These are phyloP conservation scores for Chamaecyparis obtusa DNA, from an alignment of 75 land plant genomes.

Conservation along the genomic window DNA sequence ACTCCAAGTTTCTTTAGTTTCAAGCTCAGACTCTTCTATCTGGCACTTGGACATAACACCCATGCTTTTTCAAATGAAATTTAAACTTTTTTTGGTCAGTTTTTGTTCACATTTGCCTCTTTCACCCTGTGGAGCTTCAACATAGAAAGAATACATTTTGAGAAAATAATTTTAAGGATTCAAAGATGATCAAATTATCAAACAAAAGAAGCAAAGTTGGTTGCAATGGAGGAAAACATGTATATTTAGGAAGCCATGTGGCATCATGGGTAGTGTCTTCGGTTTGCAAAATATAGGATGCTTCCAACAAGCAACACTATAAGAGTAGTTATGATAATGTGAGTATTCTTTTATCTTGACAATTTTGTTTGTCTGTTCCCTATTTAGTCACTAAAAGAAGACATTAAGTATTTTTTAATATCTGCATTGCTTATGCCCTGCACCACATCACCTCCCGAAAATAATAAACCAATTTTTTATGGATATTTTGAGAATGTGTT, in stretches of 20 bases:
- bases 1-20: too few species aligned
- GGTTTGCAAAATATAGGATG: neutral
- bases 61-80: too few species aligned
- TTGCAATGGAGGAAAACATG: too few species aligned
- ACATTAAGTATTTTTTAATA: neutral
- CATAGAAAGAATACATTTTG: too few species aligned
- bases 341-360: neutral
- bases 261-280: neutral
- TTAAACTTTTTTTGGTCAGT: too few species aligned
- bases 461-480: neutral
- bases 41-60: too few species aligned
- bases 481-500: neutral
- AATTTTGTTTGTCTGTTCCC: neutral
- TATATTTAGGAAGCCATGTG: neutral
- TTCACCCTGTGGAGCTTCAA: too few species aligned
- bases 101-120: too few species aligned
- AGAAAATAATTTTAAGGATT: too few species aligned
- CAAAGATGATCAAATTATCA: too few species aligned
- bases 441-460: neutral
- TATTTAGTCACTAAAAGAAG: neutral
- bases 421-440: neutral
- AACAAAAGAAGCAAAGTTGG: too few species aligned
- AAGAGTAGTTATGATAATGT: neutral
- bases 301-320: neutral
- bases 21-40: too few species aligned